Evolutionary conservation across 345 rosid genomes (phyloP).

Genomic region (Linum lewisii): DNA sequence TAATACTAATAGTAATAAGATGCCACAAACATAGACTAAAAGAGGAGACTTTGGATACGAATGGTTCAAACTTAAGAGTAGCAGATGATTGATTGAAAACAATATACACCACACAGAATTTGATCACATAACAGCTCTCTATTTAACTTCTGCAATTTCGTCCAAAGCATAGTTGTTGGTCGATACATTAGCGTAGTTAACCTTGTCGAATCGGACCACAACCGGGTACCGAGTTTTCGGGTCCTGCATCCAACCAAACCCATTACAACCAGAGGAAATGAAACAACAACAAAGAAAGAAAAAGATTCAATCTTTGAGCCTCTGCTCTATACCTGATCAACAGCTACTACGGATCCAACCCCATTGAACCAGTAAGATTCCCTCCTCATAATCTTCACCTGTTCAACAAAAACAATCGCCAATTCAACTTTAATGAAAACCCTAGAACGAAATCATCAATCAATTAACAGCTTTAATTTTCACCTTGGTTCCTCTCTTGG

Average conservation of each 20-base stretch:
- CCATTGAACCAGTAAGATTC: constrained; percentile 93
- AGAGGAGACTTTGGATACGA: no score
- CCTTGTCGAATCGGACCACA: constrained; percentile 84
- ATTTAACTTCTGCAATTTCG: constrained; percentile 67
- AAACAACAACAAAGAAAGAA: not conserved
- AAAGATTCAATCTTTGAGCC: not conserved
- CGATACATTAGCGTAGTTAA: constrained; percentile 83
- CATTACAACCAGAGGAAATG: not conserved
- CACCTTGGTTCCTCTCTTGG: constrained; percentile 93
- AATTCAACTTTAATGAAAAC: no score
- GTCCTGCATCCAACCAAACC: constrained; percentile 35
- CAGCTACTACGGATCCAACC: constrained; percentile 73
- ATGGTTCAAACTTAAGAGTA: no score
- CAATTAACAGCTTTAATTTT: no score
- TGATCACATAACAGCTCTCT: constrained; percentile 9
- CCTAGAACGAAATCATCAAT: no score
- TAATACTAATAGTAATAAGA: no score
- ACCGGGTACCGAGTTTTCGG: constrained; percentile 80
- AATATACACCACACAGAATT: no score
- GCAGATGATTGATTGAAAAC: no score
- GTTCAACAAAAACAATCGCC: constrained; percentile 1
- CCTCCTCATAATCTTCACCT: constrained; percentile 83
- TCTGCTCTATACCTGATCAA: constrained; percentile 63
- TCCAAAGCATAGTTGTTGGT: constrained; percentile 94
- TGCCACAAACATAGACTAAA: no score